Evolutionary conservation across 345 rosid genomes (phyloP), one percentile per base, ranked within the genome.

Genomic region (Pugionium dolabratum): DNA sequence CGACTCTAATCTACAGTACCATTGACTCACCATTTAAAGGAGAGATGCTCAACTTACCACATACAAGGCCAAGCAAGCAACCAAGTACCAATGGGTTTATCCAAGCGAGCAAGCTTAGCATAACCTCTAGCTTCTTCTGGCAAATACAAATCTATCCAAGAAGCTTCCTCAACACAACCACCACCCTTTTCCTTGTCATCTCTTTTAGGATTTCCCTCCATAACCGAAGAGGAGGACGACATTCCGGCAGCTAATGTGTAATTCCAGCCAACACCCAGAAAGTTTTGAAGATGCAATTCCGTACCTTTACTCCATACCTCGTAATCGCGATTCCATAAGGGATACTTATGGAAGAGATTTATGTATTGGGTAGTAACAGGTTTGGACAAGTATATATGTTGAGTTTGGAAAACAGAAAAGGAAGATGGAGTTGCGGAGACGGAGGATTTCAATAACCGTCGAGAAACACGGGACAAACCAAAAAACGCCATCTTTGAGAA

Each of bases 31-130:
- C 7, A 40, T 40, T n/a, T 2, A 33, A 66, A 43, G 36, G 30
- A 18, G 34, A 36, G 40, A 72, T 37, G 2, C 29, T 9, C 42
- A 57, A 64, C 93, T 48, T 76, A 90, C 97, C 97, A 93, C 86
- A 90, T 83, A 76, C 97, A 86, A 40, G 98, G 98, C 96, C 94
- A 90, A 64, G 94, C 84, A 39, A 93, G 91, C 50, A 93, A 70
- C 98, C 97, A 93, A 30, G 97, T 93, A 8, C 97, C 97, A 25
- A 88, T 89, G 0, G 96, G 95, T 74, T 84, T 89, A 76, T 92
- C 93, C 26, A 92, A 75, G 4, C 96, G 83, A 71, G 95, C 90
- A 51, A 92, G 93, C 64, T 70, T 83, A 43, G 97, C 97, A 63
- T 83, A 88, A 75, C 88, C 83, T 75, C 80, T 80, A 69, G 51